These are phyloP conservation scores for Epichloe gansuensis DNA, from an alignment of 2,329 filamentous ascomycete genomes.

Conservation along the genomic window DNA sequence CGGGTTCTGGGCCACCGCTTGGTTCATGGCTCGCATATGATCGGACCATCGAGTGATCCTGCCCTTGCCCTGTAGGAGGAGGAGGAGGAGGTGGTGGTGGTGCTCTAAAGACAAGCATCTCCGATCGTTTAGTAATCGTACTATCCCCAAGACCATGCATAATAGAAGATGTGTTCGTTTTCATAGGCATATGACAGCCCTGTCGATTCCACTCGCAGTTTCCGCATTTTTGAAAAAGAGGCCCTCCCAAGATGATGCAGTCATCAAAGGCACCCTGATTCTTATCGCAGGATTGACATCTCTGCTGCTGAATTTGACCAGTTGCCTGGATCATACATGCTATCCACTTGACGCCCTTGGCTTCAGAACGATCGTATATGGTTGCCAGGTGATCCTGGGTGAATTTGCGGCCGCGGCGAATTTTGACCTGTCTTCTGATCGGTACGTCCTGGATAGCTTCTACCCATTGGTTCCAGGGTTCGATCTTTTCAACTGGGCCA, in stretches of 20 bases:
- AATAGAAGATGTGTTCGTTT: neutral
- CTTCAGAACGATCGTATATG: constrained; percentile 29
- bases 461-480: constrained; percentile 28
- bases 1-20: constrained; percentile 9
- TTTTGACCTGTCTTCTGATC: constrained; percentile 26
- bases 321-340: constrained; percentile 38
- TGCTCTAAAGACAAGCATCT: constrained; percentile 2
- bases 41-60: neutral
- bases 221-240: constrained; percentile 33
- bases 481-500: constrained; percentile 24
- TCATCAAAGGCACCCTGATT: constrained; percentile 31
- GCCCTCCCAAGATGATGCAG: constrained; percentile 30
- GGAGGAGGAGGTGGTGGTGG: neutral
- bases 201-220: constrained; percentile 38
- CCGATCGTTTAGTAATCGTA: neutral
- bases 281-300: constrained; percentile 29
- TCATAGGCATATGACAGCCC: constrained; percentile 18
- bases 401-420: constrained; percentile 30
- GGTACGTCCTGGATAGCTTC: constrained; percentile 24
- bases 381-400: constrained; percentile 23
- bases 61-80: neutral
- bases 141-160: neutral
- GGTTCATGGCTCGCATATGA: neutral
- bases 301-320: constrained; percentile 25
- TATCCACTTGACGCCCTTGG: constrained; percentile 32